Evolutionary conservation across 495 filamentous ascomycete genomes (phyloP).

Genomic region (Aspergillus funiculosus): DNA sequence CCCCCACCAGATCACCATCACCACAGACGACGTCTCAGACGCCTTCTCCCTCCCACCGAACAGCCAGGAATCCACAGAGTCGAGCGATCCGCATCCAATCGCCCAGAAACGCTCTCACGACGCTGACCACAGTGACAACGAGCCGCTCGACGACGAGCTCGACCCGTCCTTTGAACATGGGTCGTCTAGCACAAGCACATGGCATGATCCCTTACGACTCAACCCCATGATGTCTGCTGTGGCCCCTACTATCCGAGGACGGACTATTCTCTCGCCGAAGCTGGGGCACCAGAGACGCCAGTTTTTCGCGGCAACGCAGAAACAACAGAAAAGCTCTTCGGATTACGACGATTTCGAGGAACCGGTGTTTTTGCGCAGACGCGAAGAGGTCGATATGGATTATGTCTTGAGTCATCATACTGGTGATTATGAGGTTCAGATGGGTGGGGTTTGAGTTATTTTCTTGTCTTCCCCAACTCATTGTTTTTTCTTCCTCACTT

Average conservation of each 20-base stretch:
- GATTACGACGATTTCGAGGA: constrained; percentile 44
- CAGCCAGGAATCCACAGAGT: constrained; percentile 39
- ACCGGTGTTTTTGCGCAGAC: constrained; percentile 35
- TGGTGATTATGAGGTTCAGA: constrained; percentile 12
- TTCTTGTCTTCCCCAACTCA: neutral
- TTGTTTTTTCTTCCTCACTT: neutral
- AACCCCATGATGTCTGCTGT: neutral
- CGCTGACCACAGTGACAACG: constrained; percentile 38
- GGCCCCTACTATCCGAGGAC: constrained; percentile 8
- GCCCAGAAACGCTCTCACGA: constrained; percentile 21
- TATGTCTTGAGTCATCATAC: too few relatives aligned
- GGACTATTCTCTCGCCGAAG: constrained; percentile 33
- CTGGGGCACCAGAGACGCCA: constrained; percentile 30
- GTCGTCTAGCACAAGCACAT: neutral
- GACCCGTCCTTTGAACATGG: neutral
- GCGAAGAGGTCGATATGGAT: constrained; percentile 42
- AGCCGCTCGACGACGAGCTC: constrained; percentile 52
- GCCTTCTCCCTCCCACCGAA: constrained; percentile 39
- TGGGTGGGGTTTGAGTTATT: constrained; percentile 11
- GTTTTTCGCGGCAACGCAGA: constrained; percentile 18
- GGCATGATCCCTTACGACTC: constrained; percentile 4
- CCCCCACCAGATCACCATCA: constrained; percentile 18
- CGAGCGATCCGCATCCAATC: constrained; percentile 3
- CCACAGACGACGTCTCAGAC: constrained; percentile 33
- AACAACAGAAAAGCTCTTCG: constrained; percentile 6